Base-by-base conservation (phyloP, 306 rosid genomes). In the Acacia crassicarpa region DNA sequence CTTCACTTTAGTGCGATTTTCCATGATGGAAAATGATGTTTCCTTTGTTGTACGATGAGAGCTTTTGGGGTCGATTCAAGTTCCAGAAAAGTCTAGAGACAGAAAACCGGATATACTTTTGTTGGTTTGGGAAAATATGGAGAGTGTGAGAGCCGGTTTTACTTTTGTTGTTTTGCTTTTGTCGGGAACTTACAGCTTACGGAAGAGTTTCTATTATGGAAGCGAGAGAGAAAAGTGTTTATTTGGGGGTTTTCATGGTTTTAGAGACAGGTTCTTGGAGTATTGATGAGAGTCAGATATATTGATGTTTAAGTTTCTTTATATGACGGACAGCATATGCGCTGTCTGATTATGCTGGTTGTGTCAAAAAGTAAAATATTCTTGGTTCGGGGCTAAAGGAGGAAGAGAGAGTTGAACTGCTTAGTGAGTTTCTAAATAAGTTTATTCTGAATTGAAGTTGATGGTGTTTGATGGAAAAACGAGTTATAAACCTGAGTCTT, bases 21-120 rank as follows among this genome's bases (percentile, higher is more conserved):
- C 48, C 45, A 22, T 41, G n/a, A 54, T 53, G 68, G 35, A 62
- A 62, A 62, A 30, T 62, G 40, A 27, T 62, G 68, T 62, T 62
- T 27, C 69, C 9, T 63, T 63, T 63, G 69, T 30, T 5, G 68
- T 62, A 6, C 33, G n/a, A 2, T 15, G 69, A 14, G 69, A 30
- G 69, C 41, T 63, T 15, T 14, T 13, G 69, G 40, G 69, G 68
- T 32, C 73, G 74, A 65, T 9, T 82, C 70, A 72, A 22, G 20
- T 85, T 44, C 22, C 71, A 71, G 83, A 43, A 73, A 78, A 67
- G 80, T 76, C 14, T 79, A 66, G 82, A 45, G 71, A 61, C 59
- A 14, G 38, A 30, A 25, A 66, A 77, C 77, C 81, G 75, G 54
- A 12, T 45, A 85, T 56, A 80, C 38, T 62, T 75, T 33, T 46